A percentile compares a stretch with the other conserved stretches of the same genome.
Evolutionary conservation across 2,329 filamentous ascomycete genomes (phyloP).

Genomic region (Trichoderma citrinoviride): DNA sequence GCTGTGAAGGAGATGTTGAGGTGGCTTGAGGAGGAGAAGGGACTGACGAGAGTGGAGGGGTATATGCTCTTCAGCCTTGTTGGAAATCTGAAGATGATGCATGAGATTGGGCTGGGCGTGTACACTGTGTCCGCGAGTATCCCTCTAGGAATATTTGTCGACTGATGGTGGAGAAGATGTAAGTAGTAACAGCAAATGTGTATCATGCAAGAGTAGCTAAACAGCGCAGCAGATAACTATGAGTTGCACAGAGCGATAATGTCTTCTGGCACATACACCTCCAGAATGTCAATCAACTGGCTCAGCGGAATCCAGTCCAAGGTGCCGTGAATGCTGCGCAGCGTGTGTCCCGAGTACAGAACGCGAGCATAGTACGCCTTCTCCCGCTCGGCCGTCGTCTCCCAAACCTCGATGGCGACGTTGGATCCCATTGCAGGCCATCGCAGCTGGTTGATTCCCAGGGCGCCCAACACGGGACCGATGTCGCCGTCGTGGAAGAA

Average conservation of each 20-base stretch:
- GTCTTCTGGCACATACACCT: conserved; percentile 11
- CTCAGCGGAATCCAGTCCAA: conserved; percentile 7
- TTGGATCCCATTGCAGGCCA: conserved; percentile 18
- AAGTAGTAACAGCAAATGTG: not conserved
- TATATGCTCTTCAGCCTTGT: conserved; percentile 54
- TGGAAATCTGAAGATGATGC: conserved; percentile 47
- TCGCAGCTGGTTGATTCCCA: conserved; percentile 14
- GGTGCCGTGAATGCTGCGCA: conserved; percentile 11
- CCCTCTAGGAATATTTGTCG: conserved; percentile 2
- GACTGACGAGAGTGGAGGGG: conserved; percentile 45
- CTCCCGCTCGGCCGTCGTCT: not conserved
- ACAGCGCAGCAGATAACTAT: not conserved
- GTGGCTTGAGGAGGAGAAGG: conserved; percentile 48
- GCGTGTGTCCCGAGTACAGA: conserved; percentile 9
- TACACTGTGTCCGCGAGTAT: conserved; percentile 9
- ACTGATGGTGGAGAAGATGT: not conserved
- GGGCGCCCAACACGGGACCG: conserved; percentile 7
- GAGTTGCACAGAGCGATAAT: conserved; percentile 13
- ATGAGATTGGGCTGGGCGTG: conserved; percentile 3
- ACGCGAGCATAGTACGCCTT: conserved; percentile 11
- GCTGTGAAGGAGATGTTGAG: conserved; percentile 48
- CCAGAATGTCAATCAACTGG: conserved; percentile 10
- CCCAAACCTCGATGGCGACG: conserved; percentile 11
- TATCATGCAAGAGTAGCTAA: not conserved
- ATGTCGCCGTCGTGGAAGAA: conserved; percentile 11